phyloP scores from a whole-genome alignment of 2,329 filamentous ascomycete species.

The Fusarium burgessii region DNA sequence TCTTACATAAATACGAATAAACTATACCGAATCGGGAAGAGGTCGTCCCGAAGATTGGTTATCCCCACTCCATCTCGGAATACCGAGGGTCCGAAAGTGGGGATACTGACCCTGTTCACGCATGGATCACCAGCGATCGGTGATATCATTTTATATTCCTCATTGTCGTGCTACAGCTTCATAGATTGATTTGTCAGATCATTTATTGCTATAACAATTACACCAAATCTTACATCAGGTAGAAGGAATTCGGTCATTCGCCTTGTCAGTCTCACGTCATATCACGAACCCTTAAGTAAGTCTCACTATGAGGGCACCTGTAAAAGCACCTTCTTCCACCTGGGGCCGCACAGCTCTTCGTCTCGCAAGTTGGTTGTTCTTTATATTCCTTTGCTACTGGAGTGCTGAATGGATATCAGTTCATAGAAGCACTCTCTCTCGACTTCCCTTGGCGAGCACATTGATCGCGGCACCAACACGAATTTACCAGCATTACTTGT shows the following conservation, averaged over 20 bases:
- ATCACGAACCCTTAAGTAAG: background rate
- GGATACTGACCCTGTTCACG: background rate
- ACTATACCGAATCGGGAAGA: background rate
- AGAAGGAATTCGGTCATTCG: background rate
- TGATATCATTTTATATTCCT: background rate
- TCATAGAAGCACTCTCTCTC: conserved; percentile 13
- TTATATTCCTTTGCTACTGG: conserved; percentile 30
- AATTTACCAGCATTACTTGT: conserved; percentile 3
- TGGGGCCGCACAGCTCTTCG: conserved; percentile 19
- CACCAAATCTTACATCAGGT: background rate
- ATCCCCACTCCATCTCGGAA: conserved; percentile 2
- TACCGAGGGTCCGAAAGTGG: conserved; percentile 24
- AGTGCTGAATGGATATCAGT: conserved; percentile 41
- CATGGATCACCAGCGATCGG: conserved; percentile 6
- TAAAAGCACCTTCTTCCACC: conserved; percentile 7
- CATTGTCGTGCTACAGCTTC: background rate
- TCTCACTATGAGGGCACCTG: conserved; percentile 11
- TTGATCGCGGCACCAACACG: conserved; percentile 6
- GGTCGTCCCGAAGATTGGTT: conserved; percentile 1
- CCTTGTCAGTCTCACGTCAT: background rate
- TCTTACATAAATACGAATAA: background rate
- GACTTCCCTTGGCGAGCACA: background rate
- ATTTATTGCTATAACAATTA: background rate
- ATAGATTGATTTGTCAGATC: background rate
- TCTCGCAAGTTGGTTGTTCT: conserved; percentile 40